Base-by-base conservation (phyloP, 2,329 filamentous ascomycete species). In the Bertia moriformis region DNA sequence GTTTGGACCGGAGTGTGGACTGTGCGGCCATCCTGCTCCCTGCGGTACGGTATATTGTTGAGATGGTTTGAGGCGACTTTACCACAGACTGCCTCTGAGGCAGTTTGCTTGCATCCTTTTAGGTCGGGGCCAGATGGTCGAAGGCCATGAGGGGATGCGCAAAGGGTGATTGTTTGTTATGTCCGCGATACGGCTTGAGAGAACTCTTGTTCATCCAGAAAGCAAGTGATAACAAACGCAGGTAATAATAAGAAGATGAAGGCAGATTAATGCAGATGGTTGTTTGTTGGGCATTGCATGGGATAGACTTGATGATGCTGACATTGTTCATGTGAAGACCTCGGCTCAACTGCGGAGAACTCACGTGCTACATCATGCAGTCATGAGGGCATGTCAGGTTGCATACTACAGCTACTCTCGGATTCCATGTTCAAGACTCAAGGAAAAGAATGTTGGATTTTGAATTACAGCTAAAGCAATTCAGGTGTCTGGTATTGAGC, bases 311-410 rank as follows among this genome's bases (percentile, higher is more conserved):
- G 24, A 29, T 29, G 24, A n/a, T 29, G n/a, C n/a, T 29, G 24
- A 29, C n/a, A n/a, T n/a, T 29, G 24, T 29, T 29, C 24, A 29
- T 29, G 24, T 29, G 24, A 29, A 29, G 24, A 29, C 24, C 24
- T 29, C 24, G 24, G 24, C 10, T n/a, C 24, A 29, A 29, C 10
- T 29, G 24, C 24, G 24, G 24, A 29, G 24, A 10, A 10, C 24
- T n/a, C 24, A 29, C 10, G n/a, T 29, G 10, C 24, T 29, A 29
- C 24, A 29, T 29, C 24, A 29, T 29, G 10, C n/a, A 10, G 24
- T n/a, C 10, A 29, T 29, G 10, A n/a, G n/a, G 24, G 24, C 24
- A 29, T 29, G 10, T 29, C 10, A n/a, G 24, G 10, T 29, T 29
- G 10, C n/a, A 29, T n/a, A n/a, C n/a, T n/a, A n/a, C n/a, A n/a